Evolutionary conservation across 176 grass and related monocot genomes (phyloP).

Genomic region (Zea luxurians): DNA sequence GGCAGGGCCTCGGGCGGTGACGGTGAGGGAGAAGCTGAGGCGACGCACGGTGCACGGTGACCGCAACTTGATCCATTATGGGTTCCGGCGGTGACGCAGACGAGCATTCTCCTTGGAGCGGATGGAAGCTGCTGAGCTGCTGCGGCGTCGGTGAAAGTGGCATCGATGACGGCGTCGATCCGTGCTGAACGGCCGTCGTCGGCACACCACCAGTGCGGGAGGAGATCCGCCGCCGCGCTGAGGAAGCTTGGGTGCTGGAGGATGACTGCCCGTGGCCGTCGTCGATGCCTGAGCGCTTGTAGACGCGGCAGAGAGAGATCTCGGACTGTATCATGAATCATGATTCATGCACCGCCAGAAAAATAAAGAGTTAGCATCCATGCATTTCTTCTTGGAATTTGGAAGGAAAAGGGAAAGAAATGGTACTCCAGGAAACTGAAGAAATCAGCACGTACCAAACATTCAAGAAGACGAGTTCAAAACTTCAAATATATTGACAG

Average conservation of each 20-base stretch:
- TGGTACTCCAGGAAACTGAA: background rate
- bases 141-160: slow-evolving; percentile 21
- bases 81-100: slow-evolving; percentile 21
- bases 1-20: slow-evolving; percentile 9
- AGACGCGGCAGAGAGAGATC: slow-evolving; percentile 92
- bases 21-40: slow-evolving; percentile 8
- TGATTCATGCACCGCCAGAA: slow-evolving; percentile 19
- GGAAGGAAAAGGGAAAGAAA: too few relatives aligned
- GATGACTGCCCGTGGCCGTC: slow-evolving; percentile 47
- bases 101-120: slow-evolving; percentile 52
- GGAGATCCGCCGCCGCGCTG: slow-evolving; percentile 37
- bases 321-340: slow-evolving; percentile 58
- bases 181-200: slow-evolving; percentile 13
- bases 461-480: background rate
- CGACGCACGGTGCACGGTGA: slow-evolving; percentile 24
- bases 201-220: slow-evolving; percentile 18
- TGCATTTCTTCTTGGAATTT: background rate
- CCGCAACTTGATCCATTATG: slow-evolving; percentile 34
- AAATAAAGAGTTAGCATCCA: background rate
- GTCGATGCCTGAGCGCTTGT: slow-evolving; percentile 89
- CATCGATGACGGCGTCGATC: slow-evolving; percentile 28
- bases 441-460: background rate
- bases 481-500: background rate
- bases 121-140: slow-evolving; percentile 35
- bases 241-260: slow-evolving; percentile 34